phyloP scores from a whole-genome alignment of 2,329 filamentous ascomycete species.

The Cryphonectria radicalis region DNA sequence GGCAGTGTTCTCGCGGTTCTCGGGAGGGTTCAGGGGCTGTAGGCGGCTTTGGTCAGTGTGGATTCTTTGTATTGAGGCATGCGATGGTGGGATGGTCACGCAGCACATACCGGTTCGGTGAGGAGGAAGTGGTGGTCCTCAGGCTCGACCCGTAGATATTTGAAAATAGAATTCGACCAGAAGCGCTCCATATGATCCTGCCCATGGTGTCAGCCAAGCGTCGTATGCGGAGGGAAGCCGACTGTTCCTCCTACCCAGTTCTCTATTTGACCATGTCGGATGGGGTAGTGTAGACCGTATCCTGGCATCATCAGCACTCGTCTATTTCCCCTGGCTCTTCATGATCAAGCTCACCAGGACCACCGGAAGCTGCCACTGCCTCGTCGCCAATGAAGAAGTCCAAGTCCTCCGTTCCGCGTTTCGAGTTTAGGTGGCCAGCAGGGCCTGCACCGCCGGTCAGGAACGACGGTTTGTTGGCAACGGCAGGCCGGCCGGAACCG shows the following conservation, averaged over 20 bases:
- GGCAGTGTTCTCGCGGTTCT: constrained; percentile 98
- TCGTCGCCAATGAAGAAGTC: constrained; percentile 99
- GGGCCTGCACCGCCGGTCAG: constrained; percentile 88
- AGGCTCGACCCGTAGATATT: constrained; percentile 95
- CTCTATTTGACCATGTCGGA: constrained; percentile 96
- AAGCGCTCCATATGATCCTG: constrained; percentile 99
- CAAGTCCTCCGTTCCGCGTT: constrained; percentile 95
- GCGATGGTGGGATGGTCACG: background rate
- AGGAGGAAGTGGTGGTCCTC: constrained; percentile 99
- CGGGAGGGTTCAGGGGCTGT: constrained; percentile 93
- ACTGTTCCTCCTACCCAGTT: constrained; percentile 75
- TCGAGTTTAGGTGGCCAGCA: constrained; percentile 80
- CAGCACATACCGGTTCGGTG: constrained; percentile 82
- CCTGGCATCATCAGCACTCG: constrained; percentile 52
- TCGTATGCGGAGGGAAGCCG: background rate
- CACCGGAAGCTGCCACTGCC: constrained; percentile 79
- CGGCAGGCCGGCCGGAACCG: constrained; percentile 84
- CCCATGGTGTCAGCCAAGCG: constrained; percentile 36
- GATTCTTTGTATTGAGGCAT: background rate
- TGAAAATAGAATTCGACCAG: constrained; percentile 99
- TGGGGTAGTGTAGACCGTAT: constrained; percentile 96
- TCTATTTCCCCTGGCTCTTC: background rate
- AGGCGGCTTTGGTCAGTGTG: constrained; percentile 19
- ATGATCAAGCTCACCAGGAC: constrained; percentile 66
- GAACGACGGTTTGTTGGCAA: constrained; percentile 94